Conservation (phyloP, 257 asterid species). For the Linaria vulgaris region DNA sequence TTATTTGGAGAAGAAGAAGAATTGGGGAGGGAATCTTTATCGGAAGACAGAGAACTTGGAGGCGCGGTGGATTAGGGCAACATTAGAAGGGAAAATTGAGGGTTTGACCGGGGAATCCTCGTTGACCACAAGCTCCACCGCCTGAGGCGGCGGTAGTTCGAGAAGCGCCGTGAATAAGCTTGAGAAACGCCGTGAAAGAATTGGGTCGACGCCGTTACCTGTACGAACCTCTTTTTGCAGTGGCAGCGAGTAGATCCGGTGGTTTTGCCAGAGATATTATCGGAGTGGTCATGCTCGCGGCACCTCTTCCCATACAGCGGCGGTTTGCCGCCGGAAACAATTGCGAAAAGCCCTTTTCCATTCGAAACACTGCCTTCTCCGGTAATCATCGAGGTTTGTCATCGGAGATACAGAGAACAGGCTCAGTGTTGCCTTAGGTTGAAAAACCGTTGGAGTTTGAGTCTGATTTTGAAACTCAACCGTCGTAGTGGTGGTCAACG, state of each 20-base stretch:
- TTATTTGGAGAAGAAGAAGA: too few relatives aligned
- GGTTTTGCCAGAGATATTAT: conserved; percentile 48
- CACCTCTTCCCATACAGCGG: conserved; percentile 67
- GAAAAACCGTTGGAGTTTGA: conserved; percentile 1
- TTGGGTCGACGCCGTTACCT: too few relatives aligned
- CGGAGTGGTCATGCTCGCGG: conserved; percentile 64
- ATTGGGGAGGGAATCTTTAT: too few relatives aligned
- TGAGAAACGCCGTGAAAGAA: too few relatives aligned
- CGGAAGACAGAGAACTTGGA: too few relatives aligned
- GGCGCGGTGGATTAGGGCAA: too few relatives aligned
- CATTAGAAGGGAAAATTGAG: too few relatives aligned
- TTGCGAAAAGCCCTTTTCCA: conserved; percentile 44
- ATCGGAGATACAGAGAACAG: conserved; percentile 29
- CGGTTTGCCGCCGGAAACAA: conserved; percentile 50
- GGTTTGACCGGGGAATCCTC: too few relatives aligned
- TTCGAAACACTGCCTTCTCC: conserved; percentile 85
- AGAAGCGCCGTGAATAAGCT: too few relatives aligned
- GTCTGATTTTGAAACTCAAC: conserved; percentile 22
- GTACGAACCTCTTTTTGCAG: conserved; percentile 76
- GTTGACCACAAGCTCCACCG: too few relatives aligned
- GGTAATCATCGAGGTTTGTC: conserved; percentile 67
- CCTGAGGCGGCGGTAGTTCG: too few relatives aligned
- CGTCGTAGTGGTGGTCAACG: too few relatives aligned
- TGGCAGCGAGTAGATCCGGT: conserved; percentile 44
- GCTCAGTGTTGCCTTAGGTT: conserved; percentile 24